Evolutionary conservation across 208 protist genomes (phyloP).

Genomic region (Trypanosoma mega): DNA sequence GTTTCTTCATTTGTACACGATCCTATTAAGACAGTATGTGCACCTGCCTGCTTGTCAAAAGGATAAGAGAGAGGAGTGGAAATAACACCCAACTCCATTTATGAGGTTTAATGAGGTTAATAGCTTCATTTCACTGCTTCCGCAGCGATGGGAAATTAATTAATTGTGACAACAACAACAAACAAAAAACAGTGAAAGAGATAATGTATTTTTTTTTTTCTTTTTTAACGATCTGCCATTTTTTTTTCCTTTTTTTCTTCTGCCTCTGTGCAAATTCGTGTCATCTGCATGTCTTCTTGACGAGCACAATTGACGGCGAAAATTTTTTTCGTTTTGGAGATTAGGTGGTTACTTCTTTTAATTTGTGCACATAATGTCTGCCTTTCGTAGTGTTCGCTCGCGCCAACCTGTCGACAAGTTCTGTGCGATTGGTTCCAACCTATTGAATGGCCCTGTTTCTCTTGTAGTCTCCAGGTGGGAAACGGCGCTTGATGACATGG

Average conservation of each 20-base stretch:
- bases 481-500: slow-evolving; percentile 7
- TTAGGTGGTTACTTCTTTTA: not conserved
- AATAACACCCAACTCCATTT: too few species aligned
- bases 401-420: slow-evolving; percentile 15
- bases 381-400: slow-evolving; percentile 20
- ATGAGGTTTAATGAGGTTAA: too few species aligned
- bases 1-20: not conserved
- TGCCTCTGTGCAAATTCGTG: not conserved
- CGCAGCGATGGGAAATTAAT: too few species aligned
- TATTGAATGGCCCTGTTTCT: slow-evolving; percentile 14
- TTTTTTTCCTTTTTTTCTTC: slow-evolving; percentile 30
- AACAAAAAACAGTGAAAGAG: too few species aligned
- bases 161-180: too few species aligned
- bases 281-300: too few species aligned
- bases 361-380: slow-evolving; percentile 14
- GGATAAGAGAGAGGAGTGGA: too few species aligned
- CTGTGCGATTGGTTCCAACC: slow-evolving; percentile 8
- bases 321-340: too few species aligned
- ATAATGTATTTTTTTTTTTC: slow-evolving; percentile 27
- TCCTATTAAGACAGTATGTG: not conserved
- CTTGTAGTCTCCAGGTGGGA: slow-evolving; percentile 12
- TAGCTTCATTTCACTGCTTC: too few species aligned
- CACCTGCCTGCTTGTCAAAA: too few species aligned
- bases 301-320: too few species aligned
- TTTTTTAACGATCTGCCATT: slow-evolving; percentile 8